phyloP scores from a whole-genome alignment of 768 basidiomycete genomes.

The Lentinula lateritia region DNA sequence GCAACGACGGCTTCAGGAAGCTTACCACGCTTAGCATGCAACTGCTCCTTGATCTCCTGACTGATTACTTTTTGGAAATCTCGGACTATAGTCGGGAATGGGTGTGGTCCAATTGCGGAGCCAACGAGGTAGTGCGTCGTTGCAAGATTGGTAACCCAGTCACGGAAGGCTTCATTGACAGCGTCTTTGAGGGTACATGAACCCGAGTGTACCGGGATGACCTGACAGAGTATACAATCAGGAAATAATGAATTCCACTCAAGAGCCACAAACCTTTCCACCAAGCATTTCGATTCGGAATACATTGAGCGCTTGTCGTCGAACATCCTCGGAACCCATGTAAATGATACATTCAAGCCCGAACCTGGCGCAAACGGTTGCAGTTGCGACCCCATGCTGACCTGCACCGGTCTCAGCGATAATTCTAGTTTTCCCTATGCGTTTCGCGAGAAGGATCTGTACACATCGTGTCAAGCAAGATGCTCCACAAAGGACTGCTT shows the following conservation, averaged over 20 bases:
- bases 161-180: conserved; percentile 96
- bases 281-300: conserved; percentile 98
- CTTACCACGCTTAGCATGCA: conserved; percentile 68
- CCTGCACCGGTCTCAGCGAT: conserved; percentile 99
- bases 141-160: conserved; percentile 96
- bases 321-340: conserved; percentile 98
- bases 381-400: conserved; percentile 98
- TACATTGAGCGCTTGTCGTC: conserved; percentile 93
- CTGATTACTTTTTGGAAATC: conserved; percentile 98
- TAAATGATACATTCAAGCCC: conserved; percentile 93
- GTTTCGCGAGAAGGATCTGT: conserved; percentile 90
- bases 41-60: conserved; percentile 87
- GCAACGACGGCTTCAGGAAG: conserved; percentile 93
- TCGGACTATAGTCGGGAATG: conserved; percentile 97
- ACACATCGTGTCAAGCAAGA: conserved; percentile 5
- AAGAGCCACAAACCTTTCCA: conserved; percentile 52
- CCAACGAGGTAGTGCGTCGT: conserved; percentile 97
- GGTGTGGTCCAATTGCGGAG: conserved; percentile 95
- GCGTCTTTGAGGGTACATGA: conserved; percentile 96
- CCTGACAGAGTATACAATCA: conserved; percentile 42
- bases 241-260: not conserved
- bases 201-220: conserved; percentile 90
- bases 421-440: conserved; percentile 93
- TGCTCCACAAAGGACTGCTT: not conserved
- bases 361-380: conserved; percentile 96